These are phyloP conservation scores for Triticum aestivum DNA, from an alignment of 176 grass and related monocot species.

Conservation along the genomic window IWGSC_CS_RefSeq_v2.1 NC_057799.1:304430892-304431391, in stretches of 20 bases:
- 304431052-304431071: background rate
- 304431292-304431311: slow-evolving; percentile 72
- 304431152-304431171: background rate
- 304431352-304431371: slow-evolving; percentile 56
- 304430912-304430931: background rate
- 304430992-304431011: background rate
- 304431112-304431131: background rate
- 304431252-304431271: slow-evolving; percentile 45
- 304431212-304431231: background rate
- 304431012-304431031: background rate
- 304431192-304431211: background rate
- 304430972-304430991: slow-evolving; percentile 7
- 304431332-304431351: slow-evolving; percentile 73
- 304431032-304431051: background rate
- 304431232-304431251: background rate
- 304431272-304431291: slow-evolving; percentile 85
- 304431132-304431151: background rate
- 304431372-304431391: slow-evolving; percentile 57
- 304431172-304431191: background rate
- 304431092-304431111: background rate
- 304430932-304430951: background rate
- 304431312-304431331: slow-evolving; percentile 73
- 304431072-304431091: background rate
- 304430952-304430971: background rate
- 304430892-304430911: background rate